phyloP scores from a whole-genome alignment of 163 green algal species.

The Coccomyxa subellipsoidea region DNA sequence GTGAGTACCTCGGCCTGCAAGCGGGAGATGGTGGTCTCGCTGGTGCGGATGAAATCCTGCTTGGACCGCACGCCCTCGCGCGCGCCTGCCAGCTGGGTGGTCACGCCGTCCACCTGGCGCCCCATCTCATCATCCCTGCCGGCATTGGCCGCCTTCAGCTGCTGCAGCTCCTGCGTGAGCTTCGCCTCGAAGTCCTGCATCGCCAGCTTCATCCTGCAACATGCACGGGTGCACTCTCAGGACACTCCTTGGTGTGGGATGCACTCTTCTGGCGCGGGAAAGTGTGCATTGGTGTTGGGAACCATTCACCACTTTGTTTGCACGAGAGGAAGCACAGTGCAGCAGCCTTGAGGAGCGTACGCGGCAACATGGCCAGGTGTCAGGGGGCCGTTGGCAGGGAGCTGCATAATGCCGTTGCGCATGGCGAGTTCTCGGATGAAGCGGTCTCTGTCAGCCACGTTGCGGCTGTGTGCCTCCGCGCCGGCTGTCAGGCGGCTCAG shows the following conservation, averaged over 20 bases:
- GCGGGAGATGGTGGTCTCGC: background rate
- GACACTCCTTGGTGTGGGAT: background rate
- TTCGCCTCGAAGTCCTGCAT: slow-evolving; percentile 11
- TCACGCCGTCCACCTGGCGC: slow-evolving; percentile 11
- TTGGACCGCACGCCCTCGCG: background rate
- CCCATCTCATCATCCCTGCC: slow-evolving; percentile 3
- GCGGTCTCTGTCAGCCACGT: slow-evolving; percentile 51
- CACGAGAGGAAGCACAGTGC: no score
- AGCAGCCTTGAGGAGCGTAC: no score
- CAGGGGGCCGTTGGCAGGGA: slow-evolving; percentile 7
- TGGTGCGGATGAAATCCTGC: background rate
- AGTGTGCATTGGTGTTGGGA: background rate
- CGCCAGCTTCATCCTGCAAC: slow-evolving; percentile 21
- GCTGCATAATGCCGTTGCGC: slow-evolving; percentile 14
- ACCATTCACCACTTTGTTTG: background rate
- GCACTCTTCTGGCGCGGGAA: background rate
- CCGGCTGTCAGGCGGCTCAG: slow-evolving; percentile 62
- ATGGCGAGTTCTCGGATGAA: slow-evolving; percentile 40
- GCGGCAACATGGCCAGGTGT: background rate
- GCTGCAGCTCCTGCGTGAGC: slow-evolving; percentile 28
- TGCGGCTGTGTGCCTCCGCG: slow-evolving; percentile 49
- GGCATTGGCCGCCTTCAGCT: slow-evolving; percentile 10
- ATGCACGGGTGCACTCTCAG: background rate
- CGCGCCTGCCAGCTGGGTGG: slow-evolving; percentile 11
- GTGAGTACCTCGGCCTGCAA: background rate